These are phyloP conservation scores for Trichoderma virens DNA, from an alignment of 495 filamentous ascomycete species.

Conservation along the genomic window DNA sequence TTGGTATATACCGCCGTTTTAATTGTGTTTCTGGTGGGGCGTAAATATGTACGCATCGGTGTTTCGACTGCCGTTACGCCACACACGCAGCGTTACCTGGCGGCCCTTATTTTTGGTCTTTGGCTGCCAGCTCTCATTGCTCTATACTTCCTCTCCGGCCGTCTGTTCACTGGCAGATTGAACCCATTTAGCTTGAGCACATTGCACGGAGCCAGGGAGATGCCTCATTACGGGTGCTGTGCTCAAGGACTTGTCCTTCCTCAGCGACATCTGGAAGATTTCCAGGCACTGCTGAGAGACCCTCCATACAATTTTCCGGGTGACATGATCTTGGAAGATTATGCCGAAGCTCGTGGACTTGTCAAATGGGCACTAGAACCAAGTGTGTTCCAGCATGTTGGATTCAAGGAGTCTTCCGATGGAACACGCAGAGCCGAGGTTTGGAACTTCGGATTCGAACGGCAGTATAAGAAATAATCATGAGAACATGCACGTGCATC, in stretches of 20 bases:
- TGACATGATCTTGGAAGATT: slow-evolving; percentile 41
- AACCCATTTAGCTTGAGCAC: slow-evolving; percentile 19
- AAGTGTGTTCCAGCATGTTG: slow-evolving; percentile 45
- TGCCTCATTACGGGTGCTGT: slow-evolving; percentile 46
- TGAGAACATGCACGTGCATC: too few species aligned
- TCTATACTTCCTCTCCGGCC: slow-evolving; percentile 31
- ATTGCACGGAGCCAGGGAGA: slow-evolving; percentile 33
- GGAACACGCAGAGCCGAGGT: slow-evolving; percentile 29
- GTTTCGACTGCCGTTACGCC: not conserved
- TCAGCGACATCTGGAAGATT: slow-evolving; percentile 31
- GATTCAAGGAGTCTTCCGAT: slow-evolving; percentile 19
- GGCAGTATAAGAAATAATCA: not conserved
- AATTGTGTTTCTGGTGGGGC: not conserved
- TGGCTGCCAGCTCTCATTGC: slow-evolving; percentile 27
- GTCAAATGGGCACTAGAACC: slow-evolving; percentile 43
- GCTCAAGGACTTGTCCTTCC: slow-evolving; percentile 29
- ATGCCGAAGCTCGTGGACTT: slow-evolving; percentile 28
- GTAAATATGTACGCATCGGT: not conserved
- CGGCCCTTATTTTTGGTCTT: slow-evolving; percentile 9
- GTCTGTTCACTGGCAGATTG: slow-evolving; percentile 24
- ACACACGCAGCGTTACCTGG: not conserved
- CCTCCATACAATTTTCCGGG: slow-evolving; percentile 28
- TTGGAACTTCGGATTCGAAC: slow-evolving; percentile 40
- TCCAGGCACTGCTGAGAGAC: slow-evolving; percentile 34
- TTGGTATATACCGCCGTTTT: slow-evolving; percentile 12